Evolutionary conservation across 805 yeast genomes (phyloP).

Genomic region (Blastobotrys americana): DNA sequence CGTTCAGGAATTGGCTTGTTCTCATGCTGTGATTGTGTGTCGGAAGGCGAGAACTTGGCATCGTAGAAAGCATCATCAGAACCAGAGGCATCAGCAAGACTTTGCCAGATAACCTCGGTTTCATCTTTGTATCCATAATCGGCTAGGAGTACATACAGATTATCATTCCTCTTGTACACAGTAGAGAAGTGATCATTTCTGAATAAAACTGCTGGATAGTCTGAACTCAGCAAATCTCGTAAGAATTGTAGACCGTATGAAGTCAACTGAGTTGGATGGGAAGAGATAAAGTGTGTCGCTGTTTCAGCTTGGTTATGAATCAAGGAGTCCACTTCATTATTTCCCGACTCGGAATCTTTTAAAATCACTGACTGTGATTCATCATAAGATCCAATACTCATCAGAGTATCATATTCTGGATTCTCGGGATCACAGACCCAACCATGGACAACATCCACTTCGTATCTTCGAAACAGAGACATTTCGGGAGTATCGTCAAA

Average conservation of each 20-base stretch:
- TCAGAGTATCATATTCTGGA: conserved; percentile 31
- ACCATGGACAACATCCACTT: conserved; percentile 67
- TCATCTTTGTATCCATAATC: conserved; percentile 55
- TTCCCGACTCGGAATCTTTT: conserved; percentile 35
- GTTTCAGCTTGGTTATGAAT: conserved; percentile 12
- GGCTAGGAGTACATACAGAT: conserved; percentile 61
- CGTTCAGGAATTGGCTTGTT: conserved; percentile 5
- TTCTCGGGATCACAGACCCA: conserved; percentile 57
- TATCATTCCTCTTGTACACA: conserved; percentile 38
- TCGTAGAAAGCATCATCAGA: conserved; percentile 59
- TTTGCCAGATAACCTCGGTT: conserved; percentile 71
- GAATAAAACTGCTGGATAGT: conserved; percentile 64
- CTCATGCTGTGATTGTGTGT: conserved; percentile 11
- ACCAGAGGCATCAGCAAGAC: conserved; percentile 60
- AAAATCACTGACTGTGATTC: conserved; percentile 52
- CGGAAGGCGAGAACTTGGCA: conserved; percentile 51
- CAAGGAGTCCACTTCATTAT: conserved; percentile 9
- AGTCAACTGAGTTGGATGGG: conserved; percentile 72
- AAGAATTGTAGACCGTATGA: conserved; percentile 51
- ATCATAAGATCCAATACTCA: conserved; percentile 44
- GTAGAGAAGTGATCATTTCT: conserved; percentile 88
- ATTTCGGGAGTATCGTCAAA: conserved; percentile 49
- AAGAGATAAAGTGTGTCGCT: conserved; percentile 43
- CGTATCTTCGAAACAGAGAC: conserved; percentile 51
- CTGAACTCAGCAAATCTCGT: conserved; percentile 39